Base-by-base conservation (phyloP, 1,284 basidiomycete genomes). In the Microbotryomycetes sp. region DNA sequence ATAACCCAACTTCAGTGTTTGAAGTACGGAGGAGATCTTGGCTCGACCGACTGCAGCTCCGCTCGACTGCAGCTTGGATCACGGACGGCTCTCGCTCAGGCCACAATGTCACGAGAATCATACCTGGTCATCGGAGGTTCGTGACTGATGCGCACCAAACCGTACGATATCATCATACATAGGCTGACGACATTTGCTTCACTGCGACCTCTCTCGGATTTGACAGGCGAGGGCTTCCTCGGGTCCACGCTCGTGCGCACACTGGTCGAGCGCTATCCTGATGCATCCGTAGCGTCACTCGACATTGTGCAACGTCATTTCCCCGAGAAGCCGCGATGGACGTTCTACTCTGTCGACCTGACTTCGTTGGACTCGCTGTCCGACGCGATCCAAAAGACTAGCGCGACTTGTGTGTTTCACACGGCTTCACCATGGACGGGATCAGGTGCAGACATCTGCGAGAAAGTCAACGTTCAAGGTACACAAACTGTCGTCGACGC, bases 401-500 rank as follows among this genome's bases (percentile, higher is more conserved):
- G 84, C 53, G 82, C 89, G 45, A 90, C 88, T 2, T 87, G 87
- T 70, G 88, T 97, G 64, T 92, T 97, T 70, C 94, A 98, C 76
- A 97, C 93, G 9, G 94, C 93, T 22, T 96, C 93, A 5, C 94
- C 94, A 0, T 73, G 75, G 4, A 84, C 86, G 55, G 87, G 85
- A 28, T 77, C 87, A 53, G 73, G 86, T 79, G 64, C 82, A 3
- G 84, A 85, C 1, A 76, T 97, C 22, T 96, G 91, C 79, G 86
- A 86, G 77, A 89, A 87, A 76, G 94, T 98, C 72, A 98, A 98
- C 74, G 90, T 98, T 6, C 84, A 88, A 31, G 96, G 96, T 22
- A 97, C 94, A 0, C 82, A 83, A 69, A 86, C 87, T 12, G 82
- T 97, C 52, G 87, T 99, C 72, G 83, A 86, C 22, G 89, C 89